Percentiles rank a stretch among this genome's conserved stretches.
These are phyloP conservation scores for Aspergillus taichungensis DNA, from an alignment of 495 filamentous ascomycete genomes.

Conservation along the genomic window DNA sequence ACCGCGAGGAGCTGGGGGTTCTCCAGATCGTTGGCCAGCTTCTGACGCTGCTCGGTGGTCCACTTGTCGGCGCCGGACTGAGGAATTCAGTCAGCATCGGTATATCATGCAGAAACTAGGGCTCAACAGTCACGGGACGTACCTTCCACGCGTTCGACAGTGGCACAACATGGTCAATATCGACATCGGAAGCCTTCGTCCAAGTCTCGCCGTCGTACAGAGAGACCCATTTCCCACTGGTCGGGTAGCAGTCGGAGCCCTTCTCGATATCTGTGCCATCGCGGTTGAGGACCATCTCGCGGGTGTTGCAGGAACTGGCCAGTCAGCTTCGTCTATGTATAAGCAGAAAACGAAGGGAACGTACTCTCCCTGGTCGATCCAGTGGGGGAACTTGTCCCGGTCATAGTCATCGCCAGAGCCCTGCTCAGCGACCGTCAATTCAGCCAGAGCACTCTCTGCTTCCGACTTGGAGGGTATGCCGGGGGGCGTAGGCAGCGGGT, in stretches of 20 bases:
- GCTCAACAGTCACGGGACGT: neutral
- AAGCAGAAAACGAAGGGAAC: neutral
- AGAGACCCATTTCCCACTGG: conserved; percentile 52
- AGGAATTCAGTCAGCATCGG: too few species aligned
- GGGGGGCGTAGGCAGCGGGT: conserved; percentile 33
- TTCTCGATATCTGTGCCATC: conserved; percentile 51
- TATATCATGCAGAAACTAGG: too few species aligned
- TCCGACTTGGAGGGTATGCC: conserved; percentile 47
- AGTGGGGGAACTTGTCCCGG: conserved; percentile 58
- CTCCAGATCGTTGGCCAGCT: conserved; percentile 63
- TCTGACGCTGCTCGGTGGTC: conserved; percentile 53
- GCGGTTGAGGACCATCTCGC: conserved; percentile 59
- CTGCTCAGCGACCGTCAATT: conserved; percentile 44
- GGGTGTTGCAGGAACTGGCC: conserved; percentile 50
- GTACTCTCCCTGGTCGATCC: conserved; percentile 45
- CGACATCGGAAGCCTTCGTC: conserved; percentile 55
- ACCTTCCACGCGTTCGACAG: conserved; percentile 68
- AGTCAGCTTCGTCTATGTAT: neutral
- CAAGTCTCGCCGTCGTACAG: conserved; percentile 64
- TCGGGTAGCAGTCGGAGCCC: conserved; percentile 44
- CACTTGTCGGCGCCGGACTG: conserved; percentile 37
- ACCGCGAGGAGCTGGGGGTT: conserved; percentile 66
- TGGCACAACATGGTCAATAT: conserved; percentile 72
- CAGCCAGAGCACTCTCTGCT: conserved; percentile 46
- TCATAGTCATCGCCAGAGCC: conserved; percentile 46